Evolutionary conservation across 345 rosid genomes (phyloP), one percentile per base, ranked within the genome.

Genomic region (Lagerstroemia speciosa): DNA sequence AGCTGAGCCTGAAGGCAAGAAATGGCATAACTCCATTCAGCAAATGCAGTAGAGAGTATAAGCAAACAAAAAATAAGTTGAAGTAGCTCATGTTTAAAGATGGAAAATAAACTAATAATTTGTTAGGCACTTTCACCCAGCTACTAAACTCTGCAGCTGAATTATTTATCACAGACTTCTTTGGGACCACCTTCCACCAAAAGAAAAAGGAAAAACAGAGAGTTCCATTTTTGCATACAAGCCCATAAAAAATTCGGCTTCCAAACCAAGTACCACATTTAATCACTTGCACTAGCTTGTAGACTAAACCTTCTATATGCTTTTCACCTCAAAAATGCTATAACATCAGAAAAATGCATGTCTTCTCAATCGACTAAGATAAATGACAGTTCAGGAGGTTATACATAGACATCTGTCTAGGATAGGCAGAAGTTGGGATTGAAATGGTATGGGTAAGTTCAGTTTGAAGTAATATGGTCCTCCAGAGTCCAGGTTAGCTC

Each of bases 1-100:
- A 67, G 96, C 98, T 50, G 96, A 80, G 50, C 98, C 97, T 90
- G 78, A 48, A 72, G 66, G 24, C 67, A 75, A 71, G 71, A 50
- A 53, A 4, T 5, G 45, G 43, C 29, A n/a, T 5, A 48, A 19
- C 38, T 5, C 24, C 36, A 30, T 64, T 40, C 3, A 33, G 66
- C 43, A 20, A 33, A 34, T 24, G 31, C 17, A 8, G 27, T 34
- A 26, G 6, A 64, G 19, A 24, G 32, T 65, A 40, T 0, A 38
- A 65, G 48, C 20, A 65, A 40, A 65, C 31, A 64, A 37, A 32
- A 62, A 48, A 48, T 26, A n/a, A 26, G 30, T 55, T 55, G 61
- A 55, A 30, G 8, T 55, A 1, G 24, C 31, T 55, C 15, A 10
- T 55, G 61, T 1, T 26, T 15, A 15, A 16, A 48, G 19, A 11